A percentile compares a stretch with the other conserved stretches of the same genome.
Conservation (phyloP, 768 basidiomycete species). For the Daedaleopsis sinensis region DNA sequence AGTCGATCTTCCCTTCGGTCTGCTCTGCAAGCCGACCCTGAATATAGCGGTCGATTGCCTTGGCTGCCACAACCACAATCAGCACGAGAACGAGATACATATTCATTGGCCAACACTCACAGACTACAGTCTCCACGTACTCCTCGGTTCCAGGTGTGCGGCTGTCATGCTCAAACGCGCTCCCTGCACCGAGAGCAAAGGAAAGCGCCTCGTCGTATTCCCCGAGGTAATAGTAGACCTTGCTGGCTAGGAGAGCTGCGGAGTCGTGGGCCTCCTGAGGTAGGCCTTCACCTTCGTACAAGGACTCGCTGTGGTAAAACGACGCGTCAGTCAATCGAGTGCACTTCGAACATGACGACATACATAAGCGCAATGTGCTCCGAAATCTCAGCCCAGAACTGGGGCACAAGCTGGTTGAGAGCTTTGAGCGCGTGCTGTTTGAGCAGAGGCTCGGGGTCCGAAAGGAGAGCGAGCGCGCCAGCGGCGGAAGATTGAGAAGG, state of each 20-base stretch:
- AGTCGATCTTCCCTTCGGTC: conserved; percentile 67
- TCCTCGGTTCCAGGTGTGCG: conserved; percentile 70
- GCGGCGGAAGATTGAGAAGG: conserved; percentile 81
- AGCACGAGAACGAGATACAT: neutral
- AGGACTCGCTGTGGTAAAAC: conserved; percentile 66
- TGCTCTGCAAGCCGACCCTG: conserved; percentile 63
- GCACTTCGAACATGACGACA: conserved; percentile 33
- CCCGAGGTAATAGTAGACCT: conserved; percentile 96
- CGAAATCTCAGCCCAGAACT: conserved; percentile 99
- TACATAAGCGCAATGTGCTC: conserved; percentile 91
- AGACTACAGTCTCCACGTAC: conserved; percentile 93
- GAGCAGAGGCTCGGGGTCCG: conserved; percentile 85
- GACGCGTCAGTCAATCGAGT: conserved; percentile 8
- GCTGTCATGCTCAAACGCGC: conserved; percentile 79
- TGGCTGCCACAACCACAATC: conserved; percentile 54
- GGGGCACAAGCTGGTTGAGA: conserved; percentile 81
- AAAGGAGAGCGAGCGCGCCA: conserved; percentile 89
- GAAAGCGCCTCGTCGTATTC: conserved; percentile 95
- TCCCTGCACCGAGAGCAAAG: conserved; percentile 90
- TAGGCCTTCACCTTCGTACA: conserved; percentile 85
- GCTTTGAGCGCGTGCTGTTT: conserved; percentile 90
- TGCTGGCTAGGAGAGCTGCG: conserved; percentile 93
- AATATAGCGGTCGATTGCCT: conserved; percentile 95
- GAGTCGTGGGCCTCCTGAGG: conserved; percentile 73
- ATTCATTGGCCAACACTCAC: conserved; percentile 58